Conservation (phyloP, 2,329 filamentous ascomycete species). For the Orbilia blumenaviensis region DNA sequence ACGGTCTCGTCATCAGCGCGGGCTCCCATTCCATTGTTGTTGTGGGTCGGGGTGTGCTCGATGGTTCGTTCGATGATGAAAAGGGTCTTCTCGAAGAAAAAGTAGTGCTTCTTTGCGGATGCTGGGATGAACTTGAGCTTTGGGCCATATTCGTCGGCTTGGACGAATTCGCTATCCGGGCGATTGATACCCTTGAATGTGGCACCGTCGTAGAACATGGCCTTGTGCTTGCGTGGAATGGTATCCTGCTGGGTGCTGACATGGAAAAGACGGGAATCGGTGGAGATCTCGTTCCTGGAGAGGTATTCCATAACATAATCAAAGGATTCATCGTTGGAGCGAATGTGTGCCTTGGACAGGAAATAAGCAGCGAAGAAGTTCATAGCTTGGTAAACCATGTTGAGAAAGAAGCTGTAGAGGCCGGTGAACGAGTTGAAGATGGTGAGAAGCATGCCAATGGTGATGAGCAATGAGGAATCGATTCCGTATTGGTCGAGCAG, state of each 20-base stretch:
- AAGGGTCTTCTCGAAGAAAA: slow-evolving; percentile 71
- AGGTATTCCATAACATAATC: slow-evolving; percentile 58
- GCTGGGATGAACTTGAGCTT: slow-evolving; percentile 71
- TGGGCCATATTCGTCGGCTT: slow-evolving; percentile 62
- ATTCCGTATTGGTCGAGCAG: slow-evolving; percentile 57
- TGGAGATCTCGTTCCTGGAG: slow-evolving; percentile 56
- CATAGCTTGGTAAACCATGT: slow-evolving; percentile 47
- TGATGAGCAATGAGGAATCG: slow-evolving; percentile 57
- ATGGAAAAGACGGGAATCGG: slow-evolving; percentile 57
- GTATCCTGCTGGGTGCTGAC: slow-evolving; percentile 58
- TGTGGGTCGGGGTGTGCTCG: slow-evolving; percentile 55
- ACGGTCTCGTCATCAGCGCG: slow-evolving; percentile 64
- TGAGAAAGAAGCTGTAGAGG: slow-evolving; percentile 57
- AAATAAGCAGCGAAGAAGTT: slow-evolving; percentile 57
- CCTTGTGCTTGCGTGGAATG: slow-evolving; percentile 56
- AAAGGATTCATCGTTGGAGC: slow-evolving; percentile 58
- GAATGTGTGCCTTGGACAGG: slow-evolving; percentile 57
- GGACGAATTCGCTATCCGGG: slow-evolving; percentile 59
- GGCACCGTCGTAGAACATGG: slow-evolving; percentile 58
- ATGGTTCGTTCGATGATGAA: slow-evolving; percentile 68
- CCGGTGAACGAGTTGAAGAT: slow-evolving; percentile 58
- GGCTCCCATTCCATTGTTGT: slow-evolving; percentile 63
- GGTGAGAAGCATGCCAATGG: slow-evolving; percentile 57
- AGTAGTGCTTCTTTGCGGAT: slow-evolving; percentile 71
- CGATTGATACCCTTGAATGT: slow-evolving; percentile 64